Conservation (phyloP, 2,329 filamentous ascomycete species). For the Sclerotinia nivalis region DNA sequence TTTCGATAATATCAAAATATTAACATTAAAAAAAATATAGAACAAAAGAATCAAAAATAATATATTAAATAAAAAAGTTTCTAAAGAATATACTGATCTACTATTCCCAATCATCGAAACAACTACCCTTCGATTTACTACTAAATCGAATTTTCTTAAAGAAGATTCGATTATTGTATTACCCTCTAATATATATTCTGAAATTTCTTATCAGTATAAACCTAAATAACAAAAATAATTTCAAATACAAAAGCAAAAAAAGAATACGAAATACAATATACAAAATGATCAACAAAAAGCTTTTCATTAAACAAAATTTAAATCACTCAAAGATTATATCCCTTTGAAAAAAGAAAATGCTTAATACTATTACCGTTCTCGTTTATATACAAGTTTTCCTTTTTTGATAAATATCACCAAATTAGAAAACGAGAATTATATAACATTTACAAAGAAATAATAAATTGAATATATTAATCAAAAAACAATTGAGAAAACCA, state of each 20-base stretch:
- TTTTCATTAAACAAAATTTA: too few relatives aligned
- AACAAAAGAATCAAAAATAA: background rate
- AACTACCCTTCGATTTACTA: background rate
- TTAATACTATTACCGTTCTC: too few relatives aligned
- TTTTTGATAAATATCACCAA: too few relatives aligned
- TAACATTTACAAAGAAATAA: too few relatives aligned
- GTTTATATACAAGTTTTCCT: too few relatives aligned
- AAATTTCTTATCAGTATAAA: background rate
- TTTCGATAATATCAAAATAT: background rate
- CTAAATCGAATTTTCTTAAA: background rate
- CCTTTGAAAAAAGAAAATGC: too few relatives aligned
- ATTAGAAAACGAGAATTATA: too few relatives aligned
- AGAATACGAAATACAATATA: background rate
- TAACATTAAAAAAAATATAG: background rate
- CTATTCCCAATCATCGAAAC: background rate
- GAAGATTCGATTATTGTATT: background rate
- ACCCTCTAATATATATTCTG: background rate
- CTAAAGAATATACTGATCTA: background rate
- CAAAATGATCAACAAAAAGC: too few relatives aligned
- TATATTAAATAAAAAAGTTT: background rate
- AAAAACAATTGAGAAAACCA: too few relatives aligned
- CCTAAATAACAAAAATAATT: background rate
- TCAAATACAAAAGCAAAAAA: background rate
- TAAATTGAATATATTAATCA: too few relatives aligned
- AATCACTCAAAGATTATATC: too few relatives aligned